These are phyloP conservation scores for Scalesia atractyloides DNA, from an alignment of 129 eudicot species.

Conservation along the genomic window DNA sequence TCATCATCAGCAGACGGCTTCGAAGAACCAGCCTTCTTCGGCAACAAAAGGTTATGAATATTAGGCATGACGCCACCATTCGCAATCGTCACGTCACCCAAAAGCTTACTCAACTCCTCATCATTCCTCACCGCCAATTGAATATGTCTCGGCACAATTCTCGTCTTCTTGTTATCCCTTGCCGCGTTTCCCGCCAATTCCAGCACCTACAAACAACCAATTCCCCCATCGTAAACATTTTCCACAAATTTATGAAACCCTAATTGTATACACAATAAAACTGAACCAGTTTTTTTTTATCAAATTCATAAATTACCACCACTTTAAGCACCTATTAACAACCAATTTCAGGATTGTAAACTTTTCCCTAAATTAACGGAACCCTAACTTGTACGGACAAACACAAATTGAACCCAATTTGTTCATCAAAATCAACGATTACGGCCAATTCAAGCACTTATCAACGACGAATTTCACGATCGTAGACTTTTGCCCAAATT, in stretches of 20 bases:
- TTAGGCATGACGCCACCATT: constrained; percentile 74
- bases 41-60: constrained; percentile 48
- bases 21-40: constrained; percentile 42
- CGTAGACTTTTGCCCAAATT: too few relatives aligned
- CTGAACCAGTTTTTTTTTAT: background rate
- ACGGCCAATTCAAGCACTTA: too few relatives aligned
- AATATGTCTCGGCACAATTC: constrained; percentile 65
- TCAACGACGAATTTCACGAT: too few relatives aligned
- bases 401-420: too few relatives aligned
- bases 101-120: constrained; percentile 62
- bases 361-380: too few relatives aligned
- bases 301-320: too few relatives aligned
- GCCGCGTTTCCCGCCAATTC: constrained; percentile 45
- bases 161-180: constrained; percentile 65
- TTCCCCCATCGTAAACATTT: background rate
- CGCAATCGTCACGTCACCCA: constrained; percentile 68
- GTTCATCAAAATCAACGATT: too few relatives aligned
- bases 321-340: too few relatives aligned
- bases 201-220: constrained; percentile 16
- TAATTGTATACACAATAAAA: background rate
- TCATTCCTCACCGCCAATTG: constrained; percentile 79
- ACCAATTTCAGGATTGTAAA: too few relatives aligned
- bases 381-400: background rate
- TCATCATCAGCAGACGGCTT: constrained; percentile 1
- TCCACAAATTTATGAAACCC: background rate